These are phyloP conservation scores for Phytophthora meadii DNA, from an alignment of 352 stramenopile genomes.

Conservation along the genomic window DNA sequence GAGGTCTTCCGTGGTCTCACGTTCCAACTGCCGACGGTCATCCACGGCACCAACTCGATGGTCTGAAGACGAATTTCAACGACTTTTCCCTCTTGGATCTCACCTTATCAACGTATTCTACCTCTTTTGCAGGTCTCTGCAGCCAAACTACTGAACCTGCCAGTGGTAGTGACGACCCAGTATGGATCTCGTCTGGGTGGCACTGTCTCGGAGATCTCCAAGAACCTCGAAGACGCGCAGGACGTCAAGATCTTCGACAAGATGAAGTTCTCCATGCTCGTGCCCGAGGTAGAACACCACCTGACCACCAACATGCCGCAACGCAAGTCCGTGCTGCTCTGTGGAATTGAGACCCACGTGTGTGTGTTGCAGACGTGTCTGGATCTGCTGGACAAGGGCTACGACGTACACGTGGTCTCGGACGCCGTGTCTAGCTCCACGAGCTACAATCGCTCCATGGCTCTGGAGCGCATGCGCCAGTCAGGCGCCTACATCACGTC, in stretches of 20 bases:
- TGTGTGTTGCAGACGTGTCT: slow-evolving; percentile 97
- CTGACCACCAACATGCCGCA: slow-evolving; percentile 56
- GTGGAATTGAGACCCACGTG: slow-evolving; percentile 97
- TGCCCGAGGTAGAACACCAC: slow-evolving; percentile 90
- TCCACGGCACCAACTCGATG: slow-evolving; percentile 81
- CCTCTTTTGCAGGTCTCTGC: slow-evolving; percentile 47
- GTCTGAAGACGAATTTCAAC: slow-evolving; percentile 6
- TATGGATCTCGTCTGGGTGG: slow-evolving; percentile 95
- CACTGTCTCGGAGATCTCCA: slow-evolving; percentile 83
- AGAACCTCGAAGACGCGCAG: slow-evolving; percentile 52
- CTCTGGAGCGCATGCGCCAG: slow-evolving; percentile 93
- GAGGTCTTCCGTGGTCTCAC: slow-evolving; percentile 96
- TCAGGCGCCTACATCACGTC: slow-evolving; percentile 96
- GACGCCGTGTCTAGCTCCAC: slow-evolving; percentile 94
- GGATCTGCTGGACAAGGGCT: slow-evolving; percentile 95
- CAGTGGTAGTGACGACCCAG: slow-evolving; percentile 96
- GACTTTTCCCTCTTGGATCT: background rate
- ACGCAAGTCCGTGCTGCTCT: slow-evolving; percentile 92
- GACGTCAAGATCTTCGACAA: slow-evolving; percentile 94
- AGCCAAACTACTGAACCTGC: slow-evolving; percentile 90
- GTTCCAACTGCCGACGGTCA: slow-evolving; percentile 92
- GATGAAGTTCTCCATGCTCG: slow-evolving; percentile 98
- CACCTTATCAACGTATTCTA: background rate
- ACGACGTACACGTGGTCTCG: slow-evolving; percentile 96
- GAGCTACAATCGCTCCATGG: slow-evolving; percentile 92